Base-by-base conservation (phyloP, 305 asterid genomes). In the Galium porrigens region DNA sequence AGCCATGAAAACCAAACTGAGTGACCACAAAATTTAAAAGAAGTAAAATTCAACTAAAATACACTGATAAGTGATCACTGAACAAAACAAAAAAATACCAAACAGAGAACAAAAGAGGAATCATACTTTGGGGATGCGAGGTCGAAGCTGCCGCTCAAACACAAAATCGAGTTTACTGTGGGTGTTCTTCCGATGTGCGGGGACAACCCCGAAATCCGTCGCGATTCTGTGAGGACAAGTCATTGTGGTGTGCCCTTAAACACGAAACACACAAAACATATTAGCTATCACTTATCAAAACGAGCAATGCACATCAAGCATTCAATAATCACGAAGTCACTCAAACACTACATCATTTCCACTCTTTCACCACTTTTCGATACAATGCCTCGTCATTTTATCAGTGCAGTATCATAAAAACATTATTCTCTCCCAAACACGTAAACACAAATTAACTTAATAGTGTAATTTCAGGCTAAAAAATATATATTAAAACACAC, bases 231-330 rank as follows among this genome's bases (percentile, higher is more conserved):
- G 95, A 8, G 99, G 97, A 80, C 99, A 92, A 60, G 64, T 76
- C 74, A 92, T 64, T 6, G 99, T 89, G 22, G 97, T 92, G 79
- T 92, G 99, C 65, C 99, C 99, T 91, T 78, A 79, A 79, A 74
- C 63, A 64, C 65, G 73, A 68, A 0, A 53, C 14, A 41, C 22
- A 58, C 17, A 2, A 14, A 55, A 53, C 57, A 27, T 5, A 29
- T 34, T 1, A 58, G 9, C 3, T 5, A 67, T 44, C 67, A 63
- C 58, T 3, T 9, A 4, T 14, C 7, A 18, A 48, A 8, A 54
- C 29, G 1, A 0, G 29, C 6, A 60, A 36, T 33, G 11, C 9
- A 30, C 25, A 34, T 3, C 39, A 22, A 30, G 34, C 27, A 11
- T 58, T n/a, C 39, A 2, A 58, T 4, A 58, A 33, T 14, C 14